Base-by-base conservation (phyloP, 495 filamentous ascomycete species). In the Xylaria curta region DNA sequence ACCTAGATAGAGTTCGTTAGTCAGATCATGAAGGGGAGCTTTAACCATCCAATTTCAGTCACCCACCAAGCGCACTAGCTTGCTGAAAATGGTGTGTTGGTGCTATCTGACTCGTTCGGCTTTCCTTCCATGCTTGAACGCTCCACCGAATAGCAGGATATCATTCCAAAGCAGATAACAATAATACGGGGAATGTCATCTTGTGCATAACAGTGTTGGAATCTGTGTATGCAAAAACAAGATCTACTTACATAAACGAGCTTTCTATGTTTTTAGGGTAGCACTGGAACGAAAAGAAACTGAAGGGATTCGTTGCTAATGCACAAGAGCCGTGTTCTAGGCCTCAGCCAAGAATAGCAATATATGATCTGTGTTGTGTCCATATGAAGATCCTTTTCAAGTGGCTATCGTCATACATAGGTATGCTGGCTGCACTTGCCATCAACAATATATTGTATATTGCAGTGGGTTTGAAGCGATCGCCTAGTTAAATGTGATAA, bases 1-100 rank as follows among this genome's bases (percentile, higher is more conserved):
- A 60, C 58, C n/a, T 60, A 28, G 31, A 38, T 60, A 28, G 31
- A 38, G 58, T 17, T 31, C 56, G 56, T 38, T 60, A n/a, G 46
- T 66, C 63, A 53, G 63, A 66, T 66, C 63, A 66, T 66, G 28
- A 65, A 26, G 12, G 58, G 3, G 58, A 38, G 38, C 58, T 21
- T 6, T 3, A 36, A 60, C 31, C 58, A 60, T 38, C 17, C 15
- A 33, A 33, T 60, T n/a, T 38, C 58, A n/a, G 58, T 60, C 33
- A 21, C 38, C n/a, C 31, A 21, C 33, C 2, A 19, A 17, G 17
- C 33, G 8, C 31, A 21, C 58, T 60, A 60, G 58, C 21, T 19
- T 28, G 58, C 21, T 21, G 36, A n/a, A 33, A 59, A 21, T 24
- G 33, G 33, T 38, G n/a, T 60, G 58, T 60, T 21, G 58, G 58